These are phyloP conservation scores for Brassica balearica DNA, from an alignment of 441 rosid genomes.

Conservation along the genomic window DNA sequence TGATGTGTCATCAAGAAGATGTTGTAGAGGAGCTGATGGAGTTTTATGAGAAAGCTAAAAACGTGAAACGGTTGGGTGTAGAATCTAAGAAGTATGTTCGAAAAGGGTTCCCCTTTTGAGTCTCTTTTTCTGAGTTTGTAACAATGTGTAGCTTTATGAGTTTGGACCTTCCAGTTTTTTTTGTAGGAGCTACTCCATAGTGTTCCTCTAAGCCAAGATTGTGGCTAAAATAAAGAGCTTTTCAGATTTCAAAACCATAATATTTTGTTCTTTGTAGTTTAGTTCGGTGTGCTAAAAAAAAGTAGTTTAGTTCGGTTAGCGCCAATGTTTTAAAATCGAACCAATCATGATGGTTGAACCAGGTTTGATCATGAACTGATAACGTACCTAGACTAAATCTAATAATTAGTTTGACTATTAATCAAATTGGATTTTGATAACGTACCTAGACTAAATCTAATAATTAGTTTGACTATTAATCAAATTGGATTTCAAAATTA, in stretches of 20 bases:
- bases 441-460: too few species aligned
- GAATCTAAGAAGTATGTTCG: constrained; percentile 54
- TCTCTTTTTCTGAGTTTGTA: constrained; percentile 15
- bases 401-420: too few species aligned
- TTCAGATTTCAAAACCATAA: neutral
- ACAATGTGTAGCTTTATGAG: neutral
- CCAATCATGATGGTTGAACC: too few species aligned
- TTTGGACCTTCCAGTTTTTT: neutral
- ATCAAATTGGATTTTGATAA: too few species aligned
- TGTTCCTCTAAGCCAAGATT: neutral
- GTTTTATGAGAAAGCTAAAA: constrained; percentile 53
- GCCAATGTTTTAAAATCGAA: too few species aligned
- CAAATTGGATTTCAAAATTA: too few species aligned
- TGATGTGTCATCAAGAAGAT: constrained; percentile 59
- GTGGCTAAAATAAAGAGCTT: neutral
- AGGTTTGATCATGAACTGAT: too few species aligned
- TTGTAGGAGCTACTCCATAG: neutral
- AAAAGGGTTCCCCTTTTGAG: constrained; percentile 73
- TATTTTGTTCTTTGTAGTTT: neutral
- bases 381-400: too few species aligned
- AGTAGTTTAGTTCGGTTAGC: too few species aligned
- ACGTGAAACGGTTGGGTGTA: constrained; percentile 65
- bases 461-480: too few species aligned
- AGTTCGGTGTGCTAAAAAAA: neutral
- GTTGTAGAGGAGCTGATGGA: constrained; percentile 64